phyloP scores from a whole-genome alignment of 208 protist genomes.

The Wallacemonas rigidus region DNA sequence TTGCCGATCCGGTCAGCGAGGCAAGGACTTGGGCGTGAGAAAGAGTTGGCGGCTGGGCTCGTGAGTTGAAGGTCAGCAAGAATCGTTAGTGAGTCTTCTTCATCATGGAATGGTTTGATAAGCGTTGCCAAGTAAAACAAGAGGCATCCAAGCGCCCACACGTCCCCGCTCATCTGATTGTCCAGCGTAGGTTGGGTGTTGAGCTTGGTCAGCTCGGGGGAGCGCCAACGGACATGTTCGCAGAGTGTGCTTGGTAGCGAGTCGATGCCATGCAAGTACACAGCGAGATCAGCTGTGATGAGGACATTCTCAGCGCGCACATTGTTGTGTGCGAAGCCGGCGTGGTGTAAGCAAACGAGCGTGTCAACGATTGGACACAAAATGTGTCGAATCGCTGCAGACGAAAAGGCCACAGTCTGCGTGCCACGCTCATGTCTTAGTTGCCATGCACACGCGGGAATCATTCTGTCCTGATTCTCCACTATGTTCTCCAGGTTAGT shows the following conservation, averaged over 20 bases:
- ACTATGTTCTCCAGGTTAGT: background rate
- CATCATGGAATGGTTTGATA: slow-evolving; percentile 21
- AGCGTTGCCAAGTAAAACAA: slow-evolving; percentile 25
- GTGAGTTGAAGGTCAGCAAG: slow-evolving; percentile 24
- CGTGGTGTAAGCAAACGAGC: slow-evolving; percentile 22
- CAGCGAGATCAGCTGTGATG: slow-evolving; percentile 30
- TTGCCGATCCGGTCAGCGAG: background rate
- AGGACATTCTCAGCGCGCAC: slow-evolving; percentile 23
- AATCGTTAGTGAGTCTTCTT: slow-evolving; percentile 23
- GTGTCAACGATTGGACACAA: slow-evolving; percentile 22
- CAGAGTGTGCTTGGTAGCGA: slow-evolving; percentile 8
- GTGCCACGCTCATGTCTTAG: slow-evolving; percentile 1
- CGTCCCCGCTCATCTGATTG: slow-evolving; percentile 18
- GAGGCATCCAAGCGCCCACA: slow-evolving; percentile 47
- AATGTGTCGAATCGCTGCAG: slow-evolving; percentile 22
- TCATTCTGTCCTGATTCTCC: background rate
- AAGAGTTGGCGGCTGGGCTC: background rate
- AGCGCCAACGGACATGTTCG: slow-evolving; percentile 23
- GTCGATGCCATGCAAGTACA: slow-evolving; percentile 18
- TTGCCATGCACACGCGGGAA: slow-evolving; percentile 8
- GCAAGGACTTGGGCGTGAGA: background rate
- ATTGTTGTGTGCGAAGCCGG: slow-evolving; percentile 31
- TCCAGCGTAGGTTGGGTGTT: background rate
- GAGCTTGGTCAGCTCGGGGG: slow-evolving; percentile 27
- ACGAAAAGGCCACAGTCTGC: slow-evolving; percentile 13